A percentile compares a stretch with the other conserved stretches of the same genome.
phyloP scores from a whole-genome alignment of 2,329 filamentous ascomycete species.

The Trichoderma harzianum region DNA sequence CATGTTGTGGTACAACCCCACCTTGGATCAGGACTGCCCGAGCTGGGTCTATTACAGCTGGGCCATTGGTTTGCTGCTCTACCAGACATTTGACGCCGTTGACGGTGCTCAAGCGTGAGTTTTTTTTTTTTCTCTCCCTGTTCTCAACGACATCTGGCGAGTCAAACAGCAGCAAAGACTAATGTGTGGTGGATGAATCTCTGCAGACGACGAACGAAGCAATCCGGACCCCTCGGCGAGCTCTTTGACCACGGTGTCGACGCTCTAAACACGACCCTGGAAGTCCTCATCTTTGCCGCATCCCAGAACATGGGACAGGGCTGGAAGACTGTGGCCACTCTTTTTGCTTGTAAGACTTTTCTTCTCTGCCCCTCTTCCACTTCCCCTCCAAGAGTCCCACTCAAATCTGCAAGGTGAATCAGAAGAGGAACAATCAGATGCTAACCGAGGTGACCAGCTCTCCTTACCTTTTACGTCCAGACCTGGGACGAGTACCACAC shows the following conservation, averaged over 20 bases:
- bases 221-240: constrained; percentile 91
- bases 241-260: constrained; percentile 98
- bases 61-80: constrained; percentile 85
- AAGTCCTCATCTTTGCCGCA: constrained; percentile 86
- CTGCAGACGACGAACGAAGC: constrained; percentile 73
- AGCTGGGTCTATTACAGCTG: constrained; percentile 93
- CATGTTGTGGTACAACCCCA: constrained; percentile 93
- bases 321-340: constrained; percentile 79
- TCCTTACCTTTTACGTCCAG: constrained; percentile 96
- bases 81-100: constrained; percentile 97
- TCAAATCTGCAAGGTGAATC: background rate
- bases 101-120: constrained; percentile 89
- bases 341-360: constrained; percentile 71
- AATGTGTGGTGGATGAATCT: background rate
- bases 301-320: constrained; percentile 90
- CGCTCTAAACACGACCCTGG: constrained; percentile 92
- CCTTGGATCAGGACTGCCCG: constrained; percentile 87
- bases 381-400: background rate
- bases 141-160: background rate
- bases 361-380: background rate
- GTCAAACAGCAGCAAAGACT: background rate
- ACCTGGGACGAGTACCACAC: constrained; percentile 99
- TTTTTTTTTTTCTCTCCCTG: too few relatives aligned
- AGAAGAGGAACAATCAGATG: background rate
- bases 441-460: constrained; percentile 46